Percentiles rank a stretch among this genome's conserved stretches.
Evolutionary conservation across 257 asterid species (phyloP).

Genomic region (Coffea canephora): DNA sequence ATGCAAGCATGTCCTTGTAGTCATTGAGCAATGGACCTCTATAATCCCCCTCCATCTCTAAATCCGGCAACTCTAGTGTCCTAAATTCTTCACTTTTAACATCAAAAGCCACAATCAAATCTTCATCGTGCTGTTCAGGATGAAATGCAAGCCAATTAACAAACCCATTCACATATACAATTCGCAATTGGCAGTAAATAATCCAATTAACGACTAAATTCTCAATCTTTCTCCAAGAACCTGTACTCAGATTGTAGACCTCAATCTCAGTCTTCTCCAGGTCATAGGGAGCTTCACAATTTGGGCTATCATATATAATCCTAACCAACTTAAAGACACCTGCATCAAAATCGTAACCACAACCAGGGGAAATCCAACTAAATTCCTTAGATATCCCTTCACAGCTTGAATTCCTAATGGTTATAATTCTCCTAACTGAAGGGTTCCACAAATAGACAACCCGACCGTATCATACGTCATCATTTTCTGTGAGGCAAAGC

Average conservation of each 20-base stretch:
- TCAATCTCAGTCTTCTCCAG: neutral
- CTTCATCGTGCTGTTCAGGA: neutral
- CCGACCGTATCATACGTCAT: neutral
- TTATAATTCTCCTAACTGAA: neutral
- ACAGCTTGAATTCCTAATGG: neutral
- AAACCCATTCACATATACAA: neutral
- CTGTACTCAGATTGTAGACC: neutral
- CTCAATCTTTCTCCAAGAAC: neutral
- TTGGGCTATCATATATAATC: neutral
- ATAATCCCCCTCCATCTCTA: neutral
- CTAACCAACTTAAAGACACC: neutral
- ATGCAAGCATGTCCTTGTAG: neutral
- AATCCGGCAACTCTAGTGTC: neutral
- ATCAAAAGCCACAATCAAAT: conserved; percentile 4
- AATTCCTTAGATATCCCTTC: neutral
- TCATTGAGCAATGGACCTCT: neutral
- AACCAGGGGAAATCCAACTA: neutral
- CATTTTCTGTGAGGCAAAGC: neutral
- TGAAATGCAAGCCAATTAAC: neutral
- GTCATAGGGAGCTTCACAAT: neutral
- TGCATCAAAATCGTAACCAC: neutral
- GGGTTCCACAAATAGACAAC: neutral
- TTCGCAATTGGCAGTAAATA: neutral
- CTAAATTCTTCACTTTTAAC: neutral
- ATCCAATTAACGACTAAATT: neutral